phyloP scores from a whole-genome alignment of 2,329 filamentous ascomycete genomes.

The Sphaerulina vaccinii region DNA sequence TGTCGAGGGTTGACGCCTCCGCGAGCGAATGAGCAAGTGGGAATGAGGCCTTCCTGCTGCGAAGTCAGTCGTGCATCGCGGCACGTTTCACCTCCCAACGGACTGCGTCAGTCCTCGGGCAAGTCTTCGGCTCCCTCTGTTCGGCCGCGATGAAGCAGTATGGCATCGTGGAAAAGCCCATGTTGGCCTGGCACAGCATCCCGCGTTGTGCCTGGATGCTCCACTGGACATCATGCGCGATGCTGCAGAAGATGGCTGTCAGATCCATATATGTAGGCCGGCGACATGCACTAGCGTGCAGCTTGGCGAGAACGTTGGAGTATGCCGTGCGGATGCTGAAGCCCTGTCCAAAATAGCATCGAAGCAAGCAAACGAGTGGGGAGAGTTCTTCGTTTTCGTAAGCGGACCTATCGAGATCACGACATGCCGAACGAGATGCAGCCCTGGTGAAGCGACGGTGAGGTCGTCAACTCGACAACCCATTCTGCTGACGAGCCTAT shows the following conservation, averaged over 20 bases:
- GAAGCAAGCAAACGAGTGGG: neutral
- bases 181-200: neutral
- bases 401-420: no score
- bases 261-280: neutral
- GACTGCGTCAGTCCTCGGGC: neutral
- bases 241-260: neutral
- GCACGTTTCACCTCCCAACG: slow-evolving; percentile 3
- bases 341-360: neutral
- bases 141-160: neutral
- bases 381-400: no score
- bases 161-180: neutral
- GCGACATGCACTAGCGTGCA: neutral
- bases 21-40: neutral
- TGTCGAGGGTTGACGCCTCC: neutral
- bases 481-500: no score
- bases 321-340: neutral
- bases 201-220: neutral
- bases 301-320: neutral
- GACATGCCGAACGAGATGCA: no score
- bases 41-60: neutral
- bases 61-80: slow-evolving; percentile 1
- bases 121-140: neutral
- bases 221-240: no score
- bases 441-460: no score
- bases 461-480: no score